phyloP scores from a whole-genome alignment of 768 basidiomycete genomes.

The Leccinum boreale region DNA sequence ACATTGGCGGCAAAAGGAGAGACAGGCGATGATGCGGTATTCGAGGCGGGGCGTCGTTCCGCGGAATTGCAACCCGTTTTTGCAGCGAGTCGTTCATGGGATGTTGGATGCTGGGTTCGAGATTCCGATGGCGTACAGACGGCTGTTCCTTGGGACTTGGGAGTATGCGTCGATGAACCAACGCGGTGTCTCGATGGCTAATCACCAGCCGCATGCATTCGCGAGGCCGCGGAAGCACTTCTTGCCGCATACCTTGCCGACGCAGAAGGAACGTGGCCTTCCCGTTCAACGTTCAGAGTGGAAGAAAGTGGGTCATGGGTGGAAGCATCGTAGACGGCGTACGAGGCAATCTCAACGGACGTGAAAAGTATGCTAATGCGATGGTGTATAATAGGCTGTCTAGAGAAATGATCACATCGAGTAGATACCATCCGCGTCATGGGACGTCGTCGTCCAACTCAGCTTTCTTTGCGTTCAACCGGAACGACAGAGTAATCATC shows the following conservation, averaged over 20 bases:
- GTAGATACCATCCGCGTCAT: constrained; percentile 15
- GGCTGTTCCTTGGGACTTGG: constrained; percentile 39
- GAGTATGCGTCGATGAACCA: constrained; percentile 18
- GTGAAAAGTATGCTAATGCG: constrained; percentile 22
- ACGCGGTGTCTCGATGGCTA: constrained; percentile 4
- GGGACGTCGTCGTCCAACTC: no score
- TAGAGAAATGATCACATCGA: constrained; percentile 8
- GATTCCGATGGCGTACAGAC: constrained; percentile 39
- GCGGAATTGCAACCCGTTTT: constrained; percentile 30
- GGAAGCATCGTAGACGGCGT: constrained; percentile 14
- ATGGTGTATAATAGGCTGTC: constrained; percentile 20
- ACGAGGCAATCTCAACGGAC: constrained; percentile 11
- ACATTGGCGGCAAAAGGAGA: constrained; percentile 31
- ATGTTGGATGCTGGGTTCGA: constrained; percentile 40
- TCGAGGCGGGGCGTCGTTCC: constrained; percentile 25
- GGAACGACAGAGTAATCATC: constrained; percentile 43
- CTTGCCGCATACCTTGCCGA: no score
- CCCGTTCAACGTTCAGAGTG: constrained; percentile 5
- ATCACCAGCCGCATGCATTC: constrained; percentile 30
- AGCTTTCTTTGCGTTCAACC: constrained; percentile 23
- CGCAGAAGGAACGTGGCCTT: no score
- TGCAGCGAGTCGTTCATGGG: constrained; percentile 37
- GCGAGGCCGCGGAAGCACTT: neutral
- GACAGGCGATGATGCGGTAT: constrained; percentile 25
- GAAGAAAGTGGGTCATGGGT: constrained; percentile 21